A percentile compares a stretch with the other conserved stretches of the same genome.
Evolutionary conservation across 345 rosid species (phyloP).

Genomic region (Pugionium dolabratum): DNA sequence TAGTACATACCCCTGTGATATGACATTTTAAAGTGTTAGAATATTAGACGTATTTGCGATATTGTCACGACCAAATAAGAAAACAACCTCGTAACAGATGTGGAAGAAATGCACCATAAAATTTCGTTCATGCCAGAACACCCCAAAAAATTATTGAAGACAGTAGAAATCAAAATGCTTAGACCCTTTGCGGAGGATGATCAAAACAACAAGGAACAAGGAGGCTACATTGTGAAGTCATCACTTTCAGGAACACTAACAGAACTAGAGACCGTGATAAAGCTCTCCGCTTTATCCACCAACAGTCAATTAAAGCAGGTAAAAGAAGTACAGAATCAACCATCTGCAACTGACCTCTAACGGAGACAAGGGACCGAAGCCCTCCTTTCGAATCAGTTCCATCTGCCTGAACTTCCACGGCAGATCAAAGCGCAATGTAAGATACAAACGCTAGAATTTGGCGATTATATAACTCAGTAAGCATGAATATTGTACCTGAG

Average conservation of each 20-base stretch:
- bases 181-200: not conserved
- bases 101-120: too few species aligned
- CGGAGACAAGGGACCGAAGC: conserved; percentile 52
- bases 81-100: not conserved
- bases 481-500: conserved; percentile 49
- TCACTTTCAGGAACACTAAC: not conserved
- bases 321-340: conserved; percentile 9
- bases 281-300: conserved; percentile 4
- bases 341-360: conserved; percentile 46
- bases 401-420: conserved; percentile 45
- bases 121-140: too few species aligned
- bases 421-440: conserved; percentile 15
- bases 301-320: conserved; percentile 3
- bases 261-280: conserved; percentile 12
- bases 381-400: conserved; percentile 51
- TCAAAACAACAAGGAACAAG: not conserved
- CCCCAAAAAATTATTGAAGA: not conserved
- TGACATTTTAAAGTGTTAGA: not conserved
- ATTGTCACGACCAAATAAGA: not conserved
- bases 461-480: not conserved
- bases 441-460: conserved; percentile 1
- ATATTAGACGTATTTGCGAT: not conserved
- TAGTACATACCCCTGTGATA: conserved; percentile 1
- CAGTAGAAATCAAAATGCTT: not conserved
- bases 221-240: not conserved